Percentiles rank a stretch among this genome's conserved stretches.
These are phyloP conservation scores for Talaromyces sp. DNA, from an alignment of 2,329 filamentous ascomycete genomes.

Conservation along the genomic window DNA sequence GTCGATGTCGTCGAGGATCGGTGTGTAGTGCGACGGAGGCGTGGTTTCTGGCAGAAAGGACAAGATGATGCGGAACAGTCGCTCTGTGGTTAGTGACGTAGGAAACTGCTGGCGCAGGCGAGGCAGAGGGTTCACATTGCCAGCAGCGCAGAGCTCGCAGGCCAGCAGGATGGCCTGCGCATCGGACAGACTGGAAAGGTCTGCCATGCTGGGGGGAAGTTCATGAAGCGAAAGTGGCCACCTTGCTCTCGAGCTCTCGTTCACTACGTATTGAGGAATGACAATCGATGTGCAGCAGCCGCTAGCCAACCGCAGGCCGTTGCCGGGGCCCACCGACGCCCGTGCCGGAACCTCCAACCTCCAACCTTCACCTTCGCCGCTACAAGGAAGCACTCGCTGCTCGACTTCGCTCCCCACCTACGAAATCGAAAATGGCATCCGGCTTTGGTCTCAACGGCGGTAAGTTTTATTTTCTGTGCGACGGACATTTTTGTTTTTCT, in stretches of 20 bases:
- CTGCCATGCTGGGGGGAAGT: slow-evolving; percentile 26
- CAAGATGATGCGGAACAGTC: slow-evolving; percentile 55
- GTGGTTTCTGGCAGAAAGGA: slow-evolving; percentile 57
- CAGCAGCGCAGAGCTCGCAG: slow-evolving; percentile 50
- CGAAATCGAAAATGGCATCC: slow-evolving; percentile 40
- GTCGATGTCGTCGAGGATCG: slow-evolving; percentile 44
- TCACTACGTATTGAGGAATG: background rate
- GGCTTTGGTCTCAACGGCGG: slow-evolving; percentile 52
- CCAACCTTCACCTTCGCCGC: slow-evolving; percentile 17
- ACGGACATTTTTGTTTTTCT: slow-evolving; percentile 9
- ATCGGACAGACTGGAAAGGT: slow-evolving; percentile 41
- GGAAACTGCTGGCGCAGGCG: slow-evolving; percentile 46
- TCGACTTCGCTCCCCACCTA: slow-evolving; percentile 14
- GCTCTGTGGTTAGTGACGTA: slow-evolving; percentile 45
- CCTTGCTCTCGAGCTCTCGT: background rate
- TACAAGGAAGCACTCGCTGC: slow-evolving; percentile 14
- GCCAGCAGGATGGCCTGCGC: slow-evolving; percentile 56
- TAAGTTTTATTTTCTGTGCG: slow-evolving; percentile 25
- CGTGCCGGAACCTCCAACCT: slow-evolving; percentile 1
- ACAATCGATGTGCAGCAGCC: background rate
- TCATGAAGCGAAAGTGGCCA: background rate
- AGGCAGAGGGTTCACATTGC: slow-evolving; percentile 49
- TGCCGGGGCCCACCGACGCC: background rate
- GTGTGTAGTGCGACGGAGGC: slow-evolving; percentile 46
- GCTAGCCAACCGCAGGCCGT: background rate